Conservation (phyloP, 306 rosid species). For the Aeschynomene evenia region DNA sequence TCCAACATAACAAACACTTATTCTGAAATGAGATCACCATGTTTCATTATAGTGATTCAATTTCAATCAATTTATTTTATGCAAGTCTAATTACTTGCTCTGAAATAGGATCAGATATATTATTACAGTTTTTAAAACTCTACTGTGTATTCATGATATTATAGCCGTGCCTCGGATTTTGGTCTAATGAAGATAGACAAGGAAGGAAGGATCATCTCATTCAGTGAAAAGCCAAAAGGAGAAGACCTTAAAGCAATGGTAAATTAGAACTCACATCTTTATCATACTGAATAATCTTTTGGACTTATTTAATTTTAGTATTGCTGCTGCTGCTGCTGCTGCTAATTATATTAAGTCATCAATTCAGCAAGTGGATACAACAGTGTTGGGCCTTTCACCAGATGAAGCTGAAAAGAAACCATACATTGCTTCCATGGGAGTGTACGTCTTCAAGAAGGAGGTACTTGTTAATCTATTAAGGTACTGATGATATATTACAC, state of each 20-base stretch:
- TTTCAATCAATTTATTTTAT: neutral
- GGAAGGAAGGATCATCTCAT: slow-evolving; percentile 56
- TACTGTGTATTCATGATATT: slow-evolving; percentile 31
- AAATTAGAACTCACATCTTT: slow-evolving; percentile 31
- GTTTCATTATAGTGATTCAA: no score
- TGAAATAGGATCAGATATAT: neutral
- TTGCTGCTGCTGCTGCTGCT: slow-evolving; percentile 30
- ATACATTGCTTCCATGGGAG: slow-evolving; percentile 99
- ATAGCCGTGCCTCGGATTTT: slow-evolving; percentile 98
- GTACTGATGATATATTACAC: slow-evolving; percentile 36
- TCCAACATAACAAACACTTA: neutral
- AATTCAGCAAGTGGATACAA: slow-evolving; percentile 69
- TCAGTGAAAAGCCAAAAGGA: slow-evolving; percentile 93
- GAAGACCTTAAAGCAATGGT: slow-evolving; percentile 72
- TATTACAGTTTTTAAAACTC: slow-evolving; percentile 23
- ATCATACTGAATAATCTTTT: neutral
- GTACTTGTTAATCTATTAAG: slow-evolving; percentile 86
- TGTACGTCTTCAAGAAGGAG: slow-evolving; percentile 94
- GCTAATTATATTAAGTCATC: no score
- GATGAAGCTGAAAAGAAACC: slow-evolving; percentile 85
- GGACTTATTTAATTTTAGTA: no score
- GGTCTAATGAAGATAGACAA: slow-evolving; percentile 97
- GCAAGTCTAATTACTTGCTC: slow-evolving; percentile 5
- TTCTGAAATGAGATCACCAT: neutral
- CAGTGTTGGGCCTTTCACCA: slow-evolving; percentile 76